A percentile compares a stretch with the other conserved stretches of the same genome.
These are phyloP conservation scores for Fragaria vesca DNA, from an alignment of 306 rosid species.

Conservation along the genomic window DNA sequence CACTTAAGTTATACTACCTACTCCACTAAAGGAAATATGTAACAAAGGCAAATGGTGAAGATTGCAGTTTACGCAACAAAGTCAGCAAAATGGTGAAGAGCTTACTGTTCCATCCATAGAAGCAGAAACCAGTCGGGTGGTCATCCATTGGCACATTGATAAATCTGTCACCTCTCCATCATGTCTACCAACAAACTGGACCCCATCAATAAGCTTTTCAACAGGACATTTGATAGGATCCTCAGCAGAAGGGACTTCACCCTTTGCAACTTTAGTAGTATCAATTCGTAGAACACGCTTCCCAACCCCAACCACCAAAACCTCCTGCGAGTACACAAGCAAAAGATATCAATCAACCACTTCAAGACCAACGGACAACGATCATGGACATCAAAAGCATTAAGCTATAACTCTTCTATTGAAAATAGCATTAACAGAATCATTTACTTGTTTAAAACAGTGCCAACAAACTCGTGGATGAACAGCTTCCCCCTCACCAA, in stretches of 20 bases:
- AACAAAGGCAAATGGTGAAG: too few species aligned
- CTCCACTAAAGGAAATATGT: too few species aligned
- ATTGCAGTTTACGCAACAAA: constrained; percentile 43
- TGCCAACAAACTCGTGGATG: constrained; percentile 99
- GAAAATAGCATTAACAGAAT: constrained; percentile 3
- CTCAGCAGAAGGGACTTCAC: constrained; percentile 69
- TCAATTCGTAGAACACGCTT: constrained; percentile 80
- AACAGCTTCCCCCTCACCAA: constrained; percentile 69
- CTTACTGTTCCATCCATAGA: constrained; percentile 96
- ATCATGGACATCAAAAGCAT: not conserved
- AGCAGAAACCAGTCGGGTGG: constrained; percentile 89
- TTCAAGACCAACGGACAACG: not conserved
- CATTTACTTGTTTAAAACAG: constrained; percentile 88
- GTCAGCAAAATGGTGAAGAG: constrained; percentile 3
- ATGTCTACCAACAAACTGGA: constrained; percentile 90
- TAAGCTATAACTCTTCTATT: not conserved
- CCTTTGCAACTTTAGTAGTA: constrained; percentile 82
- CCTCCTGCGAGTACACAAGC: constrained; percentile 53
- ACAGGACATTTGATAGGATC: constrained; percentile 74
- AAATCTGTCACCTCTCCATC: constrained; percentile 93
- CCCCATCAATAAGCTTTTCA: constrained; percentile 88
- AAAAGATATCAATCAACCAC: not conserved
- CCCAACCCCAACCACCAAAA: constrained; percentile 91
- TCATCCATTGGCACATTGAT: constrained; percentile 99
- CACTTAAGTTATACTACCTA: too few species aligned